Conservation (phyloP, 371 early-diverging fungal genomes). For the Rhizopus sp. region DNA sequence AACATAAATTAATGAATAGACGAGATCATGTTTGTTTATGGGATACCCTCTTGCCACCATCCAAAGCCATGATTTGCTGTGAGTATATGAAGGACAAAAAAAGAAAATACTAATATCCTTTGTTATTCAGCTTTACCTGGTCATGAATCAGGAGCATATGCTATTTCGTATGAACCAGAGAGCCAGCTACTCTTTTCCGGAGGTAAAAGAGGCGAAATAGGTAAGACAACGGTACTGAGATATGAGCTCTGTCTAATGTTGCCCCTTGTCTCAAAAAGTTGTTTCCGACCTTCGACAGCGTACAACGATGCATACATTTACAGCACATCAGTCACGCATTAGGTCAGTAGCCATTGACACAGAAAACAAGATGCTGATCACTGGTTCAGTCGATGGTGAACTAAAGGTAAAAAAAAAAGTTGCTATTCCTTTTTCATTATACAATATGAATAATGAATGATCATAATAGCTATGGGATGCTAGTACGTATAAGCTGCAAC, state of each 20-base stretch:
- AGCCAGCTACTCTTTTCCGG: constrained; percentile 71
- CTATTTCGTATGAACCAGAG: constrained; percentile 64
- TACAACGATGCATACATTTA: constrained; percentile 65
- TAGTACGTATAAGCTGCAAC: constrained; percentile 56
- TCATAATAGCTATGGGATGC: constrained; percentile 66
- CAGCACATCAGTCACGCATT: constrained; percentile 71
- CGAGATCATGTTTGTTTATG: constrained; percentile 71
- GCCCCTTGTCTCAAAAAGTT: constrained; percentile 35
- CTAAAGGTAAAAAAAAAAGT: constrained; percentile 42
- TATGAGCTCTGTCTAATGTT: background rate
- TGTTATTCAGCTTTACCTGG: constrained; percentile 36
- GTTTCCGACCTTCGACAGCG: constrained; percentile 79
- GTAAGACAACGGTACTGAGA: constrained; percentile 39
- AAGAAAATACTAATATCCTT: background rate
- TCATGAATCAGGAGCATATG: constrained; percentile 66
- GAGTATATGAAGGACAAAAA: constrained; percentile 21
- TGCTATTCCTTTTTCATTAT: constrained; percentile 4
- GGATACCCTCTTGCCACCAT: constrained; percentile 75
- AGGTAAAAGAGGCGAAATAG: constrained; percentile 76
- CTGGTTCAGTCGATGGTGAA: constrained; percentile 66
- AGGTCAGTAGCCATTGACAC: constrained; percentile 69
- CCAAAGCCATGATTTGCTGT: constrained; percentile 62
- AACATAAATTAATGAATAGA: constrained; percentile 9
- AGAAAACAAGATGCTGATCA: constrained; percentile 57
- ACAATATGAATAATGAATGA: too few relatives aligned